Conservation (phyloP, 768 basidiomycete genomes). For the Boletus bicolor region DNA sequence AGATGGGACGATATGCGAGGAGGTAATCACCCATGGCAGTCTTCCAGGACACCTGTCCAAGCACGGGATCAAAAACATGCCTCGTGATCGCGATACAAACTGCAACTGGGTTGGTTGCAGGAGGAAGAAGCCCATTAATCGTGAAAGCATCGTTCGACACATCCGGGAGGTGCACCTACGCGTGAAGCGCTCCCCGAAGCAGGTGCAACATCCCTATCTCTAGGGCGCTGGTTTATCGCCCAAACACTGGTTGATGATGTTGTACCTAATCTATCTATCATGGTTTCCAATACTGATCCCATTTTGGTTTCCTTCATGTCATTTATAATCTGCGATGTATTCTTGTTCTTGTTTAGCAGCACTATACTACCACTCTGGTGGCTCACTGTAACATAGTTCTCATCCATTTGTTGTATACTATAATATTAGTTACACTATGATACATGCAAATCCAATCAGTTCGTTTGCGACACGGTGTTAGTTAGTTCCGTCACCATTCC, state of each 20-base stretch:
- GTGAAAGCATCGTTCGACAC: constrained; percentile 22
- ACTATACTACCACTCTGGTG: not conserved
- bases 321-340: not conserved
- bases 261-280: not conserved
- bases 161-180: constrained; percentile 13
- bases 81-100: not conserved
- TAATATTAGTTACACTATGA: too few relatives aligned
- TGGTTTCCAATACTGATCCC: not conserved
- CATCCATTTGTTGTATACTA: not conserved
- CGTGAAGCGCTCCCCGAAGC: constrained; percentile 5
- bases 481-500: not conserved
- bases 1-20: constrained; percentile 1
- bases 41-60: constrained; percentile 13
- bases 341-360: not conserved
- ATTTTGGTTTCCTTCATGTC: not conserved
- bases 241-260: not conserved
- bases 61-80: constrained; percentile 12
- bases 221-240: not conserved
- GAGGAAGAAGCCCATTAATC: constrained; percentile 9
- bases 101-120: constrained; percentile 17
- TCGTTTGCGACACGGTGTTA: not conserved
- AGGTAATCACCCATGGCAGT: not conserved
- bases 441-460: not conserved
- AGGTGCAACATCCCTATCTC: not conserved
- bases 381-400: not conserved